phyloP scores from a whole-genome alignment of 2,329 filamentous ascomycete species.

The Fusarium pseudonygamai region DNA sequence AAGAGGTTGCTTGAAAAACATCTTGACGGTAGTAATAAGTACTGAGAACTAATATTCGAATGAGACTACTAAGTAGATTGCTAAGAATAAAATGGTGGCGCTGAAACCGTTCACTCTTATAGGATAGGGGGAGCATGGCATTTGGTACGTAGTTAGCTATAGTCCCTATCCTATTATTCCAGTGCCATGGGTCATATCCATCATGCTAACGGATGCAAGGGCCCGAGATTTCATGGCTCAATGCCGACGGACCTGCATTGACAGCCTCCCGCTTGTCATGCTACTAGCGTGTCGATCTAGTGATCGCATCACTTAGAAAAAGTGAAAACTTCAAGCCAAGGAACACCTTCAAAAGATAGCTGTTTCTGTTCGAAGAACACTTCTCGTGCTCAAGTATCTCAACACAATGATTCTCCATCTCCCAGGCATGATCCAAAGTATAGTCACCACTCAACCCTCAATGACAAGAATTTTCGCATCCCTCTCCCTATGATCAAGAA shows the following conservation, averaged over 20 bases:
- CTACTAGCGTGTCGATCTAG: not conserved
- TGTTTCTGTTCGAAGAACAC: rapidly evolving
- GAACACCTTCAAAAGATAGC: rapidly evolving
- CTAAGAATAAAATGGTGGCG: not conserved
- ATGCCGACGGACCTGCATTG: not conserved
- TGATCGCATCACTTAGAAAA: not conserved
- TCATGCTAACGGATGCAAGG: not conserved
- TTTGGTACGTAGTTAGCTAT: not conserved
- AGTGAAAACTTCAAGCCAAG: not conserved
- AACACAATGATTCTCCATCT: not conserved
- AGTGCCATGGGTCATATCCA: not conserved
- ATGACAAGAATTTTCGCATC: not conserved
- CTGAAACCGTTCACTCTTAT: not conserved
- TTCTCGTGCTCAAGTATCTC: not conserved
- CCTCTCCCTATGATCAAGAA: not conserved
- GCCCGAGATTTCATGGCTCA: not conserved
- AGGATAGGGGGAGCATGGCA: not conserved
- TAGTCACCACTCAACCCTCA: not conserved
- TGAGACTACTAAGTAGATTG: not conserved
- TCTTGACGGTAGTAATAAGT: not conserved
- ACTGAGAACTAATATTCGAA: not conserved
- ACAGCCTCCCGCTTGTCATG: not conserved
- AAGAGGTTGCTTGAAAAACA: conserved; percentile 1
- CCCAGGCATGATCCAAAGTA: not conserved
- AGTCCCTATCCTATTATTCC: not conserved